Conservation (phyloP, 1,139 yeast species). For the Nakaseomyces sp. region DNA sequence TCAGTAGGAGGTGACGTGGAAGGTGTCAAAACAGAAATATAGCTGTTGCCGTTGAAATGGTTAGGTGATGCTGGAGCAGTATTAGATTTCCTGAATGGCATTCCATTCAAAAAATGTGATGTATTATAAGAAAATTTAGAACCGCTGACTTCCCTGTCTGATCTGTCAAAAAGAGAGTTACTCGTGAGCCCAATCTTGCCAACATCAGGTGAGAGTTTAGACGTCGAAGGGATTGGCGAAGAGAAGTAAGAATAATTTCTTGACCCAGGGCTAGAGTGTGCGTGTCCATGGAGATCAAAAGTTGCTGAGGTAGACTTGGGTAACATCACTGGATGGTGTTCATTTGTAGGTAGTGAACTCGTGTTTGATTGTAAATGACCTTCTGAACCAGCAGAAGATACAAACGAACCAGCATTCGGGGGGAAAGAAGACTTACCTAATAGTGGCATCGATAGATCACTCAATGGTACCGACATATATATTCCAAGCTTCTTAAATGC, state of each 20-base stretch:
- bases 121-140: background rate
- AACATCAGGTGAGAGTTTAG: background rate
- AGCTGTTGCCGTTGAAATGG: constrained; percentile 7
- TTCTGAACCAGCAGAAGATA: constrained; percentile 6
- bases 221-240: constrained; percentile 6
- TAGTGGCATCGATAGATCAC: constrained; percentile 3
- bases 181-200: background rate
- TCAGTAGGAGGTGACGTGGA: constrained; percentile 12
- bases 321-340: background rate
- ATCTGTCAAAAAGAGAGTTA: background rate
- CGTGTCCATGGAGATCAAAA: constrained; percentile 1
- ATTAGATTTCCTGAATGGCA: constrained; percentile 16
- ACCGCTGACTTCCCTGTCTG: background rate
- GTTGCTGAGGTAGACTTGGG: constrained; percentile 1
- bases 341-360: background rate
- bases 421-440: constrained; percentile 4
- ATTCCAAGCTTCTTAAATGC: background rate
- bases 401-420: constrained; percentile 1
- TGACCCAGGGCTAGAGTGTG: constrained; percentile 1
- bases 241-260: constrained; percentile 9
- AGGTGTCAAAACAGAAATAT: constrained; percentile 19
- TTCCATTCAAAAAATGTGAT: constrained; percentile 4
- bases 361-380: background rate
- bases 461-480: constrained; percentile 4
- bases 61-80: constrained; percentile 30